phyloP scores from a whole-genome alignment of 1,139 yeast species.

The Yamadazyma jaroonii region DNA sequence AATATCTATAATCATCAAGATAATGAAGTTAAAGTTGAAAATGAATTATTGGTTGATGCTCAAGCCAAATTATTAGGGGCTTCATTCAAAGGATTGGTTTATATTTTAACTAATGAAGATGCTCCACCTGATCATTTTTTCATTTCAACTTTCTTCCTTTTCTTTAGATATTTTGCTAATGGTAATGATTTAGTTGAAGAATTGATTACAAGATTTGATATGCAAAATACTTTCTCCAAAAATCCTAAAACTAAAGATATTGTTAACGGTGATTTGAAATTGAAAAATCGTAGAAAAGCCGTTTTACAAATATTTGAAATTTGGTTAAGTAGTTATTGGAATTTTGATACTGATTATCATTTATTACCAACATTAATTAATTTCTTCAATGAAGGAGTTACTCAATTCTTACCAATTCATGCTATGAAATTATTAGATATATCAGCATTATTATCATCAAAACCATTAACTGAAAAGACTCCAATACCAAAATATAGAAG shows the following conservation, averaged over 20 bases:
- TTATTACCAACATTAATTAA: conserved; percentile 68
- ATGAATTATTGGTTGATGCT: conserved; percentile 47
- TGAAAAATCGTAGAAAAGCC: conserved; percentile 64
- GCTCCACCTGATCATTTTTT: conserved; percentile 70
- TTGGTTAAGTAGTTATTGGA: conserved; percentile 93
- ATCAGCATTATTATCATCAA: conserved; percentile 53
- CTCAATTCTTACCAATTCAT: conserved; percentile 57
- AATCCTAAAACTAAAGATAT: conserved; percentile 30
- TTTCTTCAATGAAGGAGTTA: conserved; percentile 73
- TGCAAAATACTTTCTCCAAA: conserved; percentile 32
- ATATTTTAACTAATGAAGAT: conserved; percentile 67
- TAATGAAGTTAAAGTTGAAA: conserved; percentile 23
- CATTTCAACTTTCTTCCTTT: conserved; percentile 73
- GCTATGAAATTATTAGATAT: conserved; percentile 58
- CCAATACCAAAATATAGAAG: conserved; percentile 13
- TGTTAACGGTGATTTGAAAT: conserved; percentile 45
- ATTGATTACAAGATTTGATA: conserved; percentile 64
- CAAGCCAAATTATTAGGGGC: conserved; percentile 68
- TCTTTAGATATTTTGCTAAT: conserved; percentile 72
- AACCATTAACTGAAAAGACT: conserved; percentile 30
- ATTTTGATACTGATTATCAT: conserved; percentile 55
- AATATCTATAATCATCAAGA: conserved; percentile 15
- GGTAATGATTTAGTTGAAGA: conserved; percentile 70
- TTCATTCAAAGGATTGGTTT: conserved; percentile 72
- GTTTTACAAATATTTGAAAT: conserved; percentile 67